A percentile compares a stretch with the other conserved stretches of the same genome.
Evolutionary conservation across 768 basidiomycete species (phyloP).

Genomic region (Boletus pseudopeckii): DNA sequence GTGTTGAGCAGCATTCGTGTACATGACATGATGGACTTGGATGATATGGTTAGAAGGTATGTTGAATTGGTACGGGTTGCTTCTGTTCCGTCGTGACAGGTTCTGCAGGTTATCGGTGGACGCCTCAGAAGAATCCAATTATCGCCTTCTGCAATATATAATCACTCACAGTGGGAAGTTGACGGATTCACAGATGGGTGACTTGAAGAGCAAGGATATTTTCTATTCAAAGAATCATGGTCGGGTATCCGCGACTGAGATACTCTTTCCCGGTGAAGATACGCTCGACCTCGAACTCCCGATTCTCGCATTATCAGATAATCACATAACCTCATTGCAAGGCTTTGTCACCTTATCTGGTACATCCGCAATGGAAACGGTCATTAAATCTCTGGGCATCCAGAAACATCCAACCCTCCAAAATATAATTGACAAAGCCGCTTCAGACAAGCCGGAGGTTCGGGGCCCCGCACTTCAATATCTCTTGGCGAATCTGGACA

Average conservation of each 20-base stretch:
- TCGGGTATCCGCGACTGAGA: slow-evolving; percentile 33
- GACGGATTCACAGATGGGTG: neutral
- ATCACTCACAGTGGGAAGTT: slow-evolving; percentile 45
- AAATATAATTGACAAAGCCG: slow-evolving; percentile 5
- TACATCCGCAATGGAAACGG: neutral
- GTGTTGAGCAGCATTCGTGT: neutral
- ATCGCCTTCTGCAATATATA: slow-evolving; percentile 46
- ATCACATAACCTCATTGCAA: neutral
- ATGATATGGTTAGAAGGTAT: slow-evolving; percentile 6
- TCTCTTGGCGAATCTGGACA: slow-evolving; percentile 9
- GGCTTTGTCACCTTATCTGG: neutral
- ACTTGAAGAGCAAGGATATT: slow-evolving; percentile 1
- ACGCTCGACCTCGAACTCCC: slow-evolving; percentile 75
- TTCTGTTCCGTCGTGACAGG: neutral
- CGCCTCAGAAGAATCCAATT: slow-evolving; percentile 14
- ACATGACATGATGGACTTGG: slow-evolving; percentile 38
- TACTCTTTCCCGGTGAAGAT: slow-evolving; percentile 76
- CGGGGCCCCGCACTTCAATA: slow-evolving; percentile 5
- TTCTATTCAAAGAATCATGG: slow-evolving; percentile 6
- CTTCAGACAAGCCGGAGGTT: slow-evolving; percentile 1
- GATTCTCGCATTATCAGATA: slow-evolving; percentile 44
- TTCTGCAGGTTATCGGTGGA: slow-evolving; percentile 5
- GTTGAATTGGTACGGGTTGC: slow-evolving; percentile 46
- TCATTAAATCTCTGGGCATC: slow-evolving; percentile 7
- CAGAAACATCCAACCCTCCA: neutral